Conservation (phyloP, 306 rosid genomes). For the Hippophae gyantsensis region DNA sequence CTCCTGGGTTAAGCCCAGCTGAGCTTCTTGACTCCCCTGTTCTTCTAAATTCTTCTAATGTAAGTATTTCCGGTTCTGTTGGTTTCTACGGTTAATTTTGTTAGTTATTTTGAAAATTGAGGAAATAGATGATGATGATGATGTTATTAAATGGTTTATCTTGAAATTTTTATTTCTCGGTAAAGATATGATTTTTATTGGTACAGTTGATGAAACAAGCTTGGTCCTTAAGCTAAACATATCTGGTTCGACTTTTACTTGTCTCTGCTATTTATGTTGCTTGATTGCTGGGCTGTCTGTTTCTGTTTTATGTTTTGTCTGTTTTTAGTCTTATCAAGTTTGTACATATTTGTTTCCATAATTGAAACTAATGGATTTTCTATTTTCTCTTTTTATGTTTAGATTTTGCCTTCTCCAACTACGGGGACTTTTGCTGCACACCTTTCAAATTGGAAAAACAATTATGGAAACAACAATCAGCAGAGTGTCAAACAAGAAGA, state of each 20-base stretch:
- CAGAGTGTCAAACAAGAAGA: slow-evolving; percentile 51
- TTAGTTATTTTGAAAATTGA: slow-evolving; percentile 1
- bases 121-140: neutral
- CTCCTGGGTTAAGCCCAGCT: slow-evolving; percentile 65
- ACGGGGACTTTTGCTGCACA: slow-evolving; percentile 64
- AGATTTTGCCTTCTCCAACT: slow-evolving; percentile 79
- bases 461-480: slow-evolving; percentile 25
- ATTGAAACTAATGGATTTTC: slow-evolving; percentile 12
- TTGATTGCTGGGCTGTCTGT: neutral
- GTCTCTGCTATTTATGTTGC: too few relatives aligned
- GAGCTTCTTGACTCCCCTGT: slow-evolving; percentile 94
- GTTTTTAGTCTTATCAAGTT: neutral
- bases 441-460: slow-evolving; percentile 43
- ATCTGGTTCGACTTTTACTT: too few relatives aligned
- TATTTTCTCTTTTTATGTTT: slow-evolving; percentile 1
- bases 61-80: slow-evolving; percentile 20
- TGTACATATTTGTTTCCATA: neutral
- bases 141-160: neutral
- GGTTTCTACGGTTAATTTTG: neutral
- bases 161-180: neutral
- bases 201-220: too few relatives aligned
- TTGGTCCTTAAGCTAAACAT: too few relatives aligned
- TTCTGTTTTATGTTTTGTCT: neutral
- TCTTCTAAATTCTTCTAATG: slow-evolving; percentile 56
- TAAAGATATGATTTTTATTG: too few relatives aligned